Evolutionary conservation across 2,329 filamentous ascomycete genomes (phyloP).

Genomic region (Canariomyces notabilis): DNA sequence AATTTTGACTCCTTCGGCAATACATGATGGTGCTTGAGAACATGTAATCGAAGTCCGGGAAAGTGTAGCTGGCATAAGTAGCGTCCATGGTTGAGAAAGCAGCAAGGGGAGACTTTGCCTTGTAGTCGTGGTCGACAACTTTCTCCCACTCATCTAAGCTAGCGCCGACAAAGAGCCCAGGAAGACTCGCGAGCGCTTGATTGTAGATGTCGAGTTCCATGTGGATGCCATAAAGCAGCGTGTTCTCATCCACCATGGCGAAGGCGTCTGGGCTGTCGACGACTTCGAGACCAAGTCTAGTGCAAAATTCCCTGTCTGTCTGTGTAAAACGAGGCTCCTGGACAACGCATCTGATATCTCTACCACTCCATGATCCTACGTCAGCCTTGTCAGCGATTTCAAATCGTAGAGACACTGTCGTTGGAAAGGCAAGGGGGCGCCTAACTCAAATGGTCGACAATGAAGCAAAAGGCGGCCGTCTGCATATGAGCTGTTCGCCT

Average conservation of each 20-base stretch:
- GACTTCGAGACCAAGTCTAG: conserved; percentile 48
- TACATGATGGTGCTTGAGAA: conserved; percentile 26
- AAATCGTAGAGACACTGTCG: background rate
- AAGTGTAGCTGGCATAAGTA: conserved; percentile 16
- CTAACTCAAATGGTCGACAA: conserved; percentile 43
- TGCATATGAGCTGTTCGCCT: conserved; percentile 47
- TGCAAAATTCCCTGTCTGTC: conserved; percentile 48
- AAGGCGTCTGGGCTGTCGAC: conserved; percentile 51
- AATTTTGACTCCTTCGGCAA: conserved; percentile 9
- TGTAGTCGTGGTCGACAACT: conserved; percentile 9
- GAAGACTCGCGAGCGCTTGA: conserved; percentile 43
- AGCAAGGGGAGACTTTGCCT: conserved; percentile 2
- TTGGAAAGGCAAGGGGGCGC: background rate
- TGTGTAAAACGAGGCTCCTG: conserved; percentile 51
- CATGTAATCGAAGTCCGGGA: conserved; percentile 25
- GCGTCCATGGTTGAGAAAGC: conserved; percentile 19
- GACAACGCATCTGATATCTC: conserved; percentile 42
- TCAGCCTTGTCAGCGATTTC: background rate
- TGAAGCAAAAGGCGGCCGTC: conserved; percentile 46
- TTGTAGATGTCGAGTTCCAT: conserved; percentile 52
- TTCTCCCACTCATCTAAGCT: conserved; percentile 45
- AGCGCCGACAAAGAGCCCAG: conserved; percentile 55
- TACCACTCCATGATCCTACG: conserved; percentile 23
- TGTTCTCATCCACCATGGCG: conserved; percentile 40
- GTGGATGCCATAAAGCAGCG: conserved; percentile 59